Base-by-base conservation (phyloP, 371 early-diverging fungal genomes). In the Chytridium lagenaria region DNA sequence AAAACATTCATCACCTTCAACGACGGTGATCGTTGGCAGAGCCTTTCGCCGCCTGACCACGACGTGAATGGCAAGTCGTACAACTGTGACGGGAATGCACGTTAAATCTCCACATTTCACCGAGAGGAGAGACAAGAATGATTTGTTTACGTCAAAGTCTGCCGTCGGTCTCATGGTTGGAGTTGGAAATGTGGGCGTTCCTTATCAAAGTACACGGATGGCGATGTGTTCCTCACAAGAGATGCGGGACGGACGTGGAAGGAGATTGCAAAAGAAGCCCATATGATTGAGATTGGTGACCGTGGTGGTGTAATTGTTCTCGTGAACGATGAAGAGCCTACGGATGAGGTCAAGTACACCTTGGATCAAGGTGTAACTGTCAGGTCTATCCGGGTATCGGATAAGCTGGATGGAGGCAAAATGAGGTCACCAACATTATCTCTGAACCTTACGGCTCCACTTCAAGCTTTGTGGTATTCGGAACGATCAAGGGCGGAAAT, bases 241-340 rank as follows among this genome's bases (percentile, higher is more conserved):
- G 85, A 85, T 65, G 88, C 80, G 26, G 88, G 88, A 0, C 71
- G 71, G 5, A 76, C 82, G 0, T 88, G 88, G 88, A 69, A 23
- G 0, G 79, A 83, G 55, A 75, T 85, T 36, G 68, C 74, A 15
- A 81, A 84, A 34, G 83, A 80, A 10, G 81, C 86, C 15, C 81
- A 85, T 71, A 71, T 80, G 69, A 81, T 71, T 65, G 86, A 85
- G 64, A 81, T 85, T 71, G 83, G 85, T 16, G 84, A 86, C 59
- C 81, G 81, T 50, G 88, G 88, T 30, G 84, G 78, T 2, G 74
- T 88, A n/a, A 70, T 86, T 16, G 37, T 88, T 19, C 26, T 86
- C 3, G 84, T 82, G 2, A 76, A 81, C 61, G 83, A 84, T 40
- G 79, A 82, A 55, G 80, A 38, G 7, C 68, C 84, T 0, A 79